phyloP scores from a whole-genome alignment of 2,329 filamentous ascomycete genomes.

The Neurospora sp. region DNA sequence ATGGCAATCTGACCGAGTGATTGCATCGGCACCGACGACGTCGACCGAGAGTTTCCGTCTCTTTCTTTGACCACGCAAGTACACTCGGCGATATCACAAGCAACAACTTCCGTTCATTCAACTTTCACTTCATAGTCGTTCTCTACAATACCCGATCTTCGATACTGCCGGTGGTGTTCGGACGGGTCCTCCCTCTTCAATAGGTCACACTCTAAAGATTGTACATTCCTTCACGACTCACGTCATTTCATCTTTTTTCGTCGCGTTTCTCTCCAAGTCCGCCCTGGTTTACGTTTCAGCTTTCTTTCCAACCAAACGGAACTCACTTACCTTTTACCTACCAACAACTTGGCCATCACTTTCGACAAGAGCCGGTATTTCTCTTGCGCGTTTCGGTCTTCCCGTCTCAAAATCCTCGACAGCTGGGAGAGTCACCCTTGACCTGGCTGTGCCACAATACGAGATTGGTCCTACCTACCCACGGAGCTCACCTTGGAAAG shows the following conservation, averaged over 20 bases:
- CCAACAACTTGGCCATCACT: neutral
- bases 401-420: neutral
- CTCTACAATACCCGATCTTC: neutral
- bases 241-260: neutral
- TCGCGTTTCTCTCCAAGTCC: neutral
- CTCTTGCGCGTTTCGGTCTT: neutral
- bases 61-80: neutral
- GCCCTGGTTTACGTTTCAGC: neutral
- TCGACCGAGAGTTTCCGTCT: neutral
- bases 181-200: neutral
- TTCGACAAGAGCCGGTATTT: neutral
- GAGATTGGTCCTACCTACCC: constrained; percentile 10
- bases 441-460: constrained; percentile 7
- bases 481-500: neutral
- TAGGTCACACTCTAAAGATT: neutral
- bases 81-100: neutral
- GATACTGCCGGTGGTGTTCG: neutral
- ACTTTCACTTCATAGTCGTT: neutral
- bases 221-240: neutral
- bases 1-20: neutral
- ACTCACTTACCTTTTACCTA: neutral
- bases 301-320: neutral
- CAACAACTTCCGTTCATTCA: neutral
- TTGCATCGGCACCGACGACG: neutral
- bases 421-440: neutral